phyloP scores from a whole-genome alignment of 2,329 filamentous ascomycete genomes.

The Blumeria graminis region DNA sequence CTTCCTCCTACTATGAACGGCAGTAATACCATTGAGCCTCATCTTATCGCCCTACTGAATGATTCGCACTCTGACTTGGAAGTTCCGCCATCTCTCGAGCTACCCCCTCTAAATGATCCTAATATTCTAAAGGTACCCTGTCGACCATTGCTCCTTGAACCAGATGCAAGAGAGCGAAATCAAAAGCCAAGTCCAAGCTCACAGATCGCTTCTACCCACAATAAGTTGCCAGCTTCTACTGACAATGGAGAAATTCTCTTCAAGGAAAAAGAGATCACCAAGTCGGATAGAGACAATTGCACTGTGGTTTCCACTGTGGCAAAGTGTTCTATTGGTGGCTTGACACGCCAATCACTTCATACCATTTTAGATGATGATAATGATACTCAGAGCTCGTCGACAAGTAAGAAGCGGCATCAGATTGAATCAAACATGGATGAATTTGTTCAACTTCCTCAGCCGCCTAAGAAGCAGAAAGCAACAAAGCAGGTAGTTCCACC shows the following conservation, averaged over 20 bases:
- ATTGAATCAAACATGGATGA: conserved; percentile 29
- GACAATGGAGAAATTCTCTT: no score
- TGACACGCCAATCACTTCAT: conserved; percentile 12
- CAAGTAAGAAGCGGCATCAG: conserved; percentile 29
- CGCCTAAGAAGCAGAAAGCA: conserved; percentile 38
- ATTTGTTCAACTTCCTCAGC: conserved; percentile 37
- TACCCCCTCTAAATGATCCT: conserved; percentile 27
- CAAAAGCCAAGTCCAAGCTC: conserved; percentile 4
- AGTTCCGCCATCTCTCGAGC: conserved; percentile 21
- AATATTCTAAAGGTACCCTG: conserved; percentile 22
- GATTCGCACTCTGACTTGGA: conserved; percentile 19
- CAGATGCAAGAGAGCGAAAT: conserved; percentile 18
- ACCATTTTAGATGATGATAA: conserved; percentile 15
- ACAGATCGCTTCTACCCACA: no score
- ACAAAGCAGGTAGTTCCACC: conserved; percentile 31
- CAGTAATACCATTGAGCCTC: conserved; percentile 34
- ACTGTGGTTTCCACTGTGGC: no score
- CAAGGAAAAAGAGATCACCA: no score
- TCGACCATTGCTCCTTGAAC: conserved; percentile 24
- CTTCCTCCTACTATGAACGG: conserved; percentile 10
- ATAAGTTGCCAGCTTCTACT: no score
- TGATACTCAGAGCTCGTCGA: conserved; percentile 8
- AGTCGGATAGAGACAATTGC: no score
- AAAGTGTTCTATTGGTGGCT: no score
- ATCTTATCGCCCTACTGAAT: conserved; percentile 40